Base-by-base conservation (phyloP, 106 monocot species). In the Acanthochlamys bracteata region DNA sequence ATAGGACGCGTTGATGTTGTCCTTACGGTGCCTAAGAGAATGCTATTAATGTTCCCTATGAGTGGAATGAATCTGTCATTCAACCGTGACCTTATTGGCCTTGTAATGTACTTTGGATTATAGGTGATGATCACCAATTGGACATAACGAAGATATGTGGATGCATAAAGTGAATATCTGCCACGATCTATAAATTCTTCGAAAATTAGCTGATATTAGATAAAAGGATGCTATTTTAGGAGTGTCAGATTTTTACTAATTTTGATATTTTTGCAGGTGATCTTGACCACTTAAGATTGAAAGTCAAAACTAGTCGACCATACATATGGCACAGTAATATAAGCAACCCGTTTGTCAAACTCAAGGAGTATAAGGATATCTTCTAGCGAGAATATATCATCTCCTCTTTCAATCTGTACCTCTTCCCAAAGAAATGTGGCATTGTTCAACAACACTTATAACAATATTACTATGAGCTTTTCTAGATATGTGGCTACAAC, bases 271-370 rank as follows among this genome's bases (percentile, higher is more conserved):
- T 59, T 53, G 16, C 41, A 79, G 79, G 79, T 79, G 7, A 79
- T 79, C 64, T 74, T 7, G 79, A 79, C 65, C 79, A 74, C 69
- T 60, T 79, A 43, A 65, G 79, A 13, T 53, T 73, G 55, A 73
- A 73, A 45, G 69, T 79, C 52, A 79, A 79, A 60, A 79, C 79
- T 0, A 73, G 79, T 17, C 41, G 73, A 52, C 79, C 79, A 2
- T 79, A 79, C 65, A 79, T 79, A 25, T 79, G 79, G 79, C 79
- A 79, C 43, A 79, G 79, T 69, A 79, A 79, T 49, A 73, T 73
- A 0, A 79, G 79, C 69, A 79, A 79, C 59, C 79, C 79, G 0
- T 79, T 79, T 39, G 74, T 66, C 53, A 79, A 79, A 53, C 53
- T 79, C 64, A 79, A 61, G 60, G 74, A 79, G 69, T 74, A 74